These are phyloP conservation scores for Salix brachista DNA, from an alignment of 345 rosid species.

Conservation along the genomic window DNA sequence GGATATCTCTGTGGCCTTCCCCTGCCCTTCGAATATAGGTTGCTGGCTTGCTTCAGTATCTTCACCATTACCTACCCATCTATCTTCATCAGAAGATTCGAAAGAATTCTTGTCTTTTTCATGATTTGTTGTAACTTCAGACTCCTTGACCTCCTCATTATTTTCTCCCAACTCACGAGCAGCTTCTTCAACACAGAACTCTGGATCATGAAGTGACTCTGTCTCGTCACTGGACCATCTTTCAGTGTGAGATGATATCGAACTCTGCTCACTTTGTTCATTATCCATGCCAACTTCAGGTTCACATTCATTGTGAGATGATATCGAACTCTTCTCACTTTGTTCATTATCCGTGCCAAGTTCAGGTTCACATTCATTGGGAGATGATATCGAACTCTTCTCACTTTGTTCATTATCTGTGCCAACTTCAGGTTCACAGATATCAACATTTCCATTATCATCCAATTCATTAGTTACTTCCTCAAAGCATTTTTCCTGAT, in stretches of 20 bases:
- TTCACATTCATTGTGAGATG: constrained; percentile 27
- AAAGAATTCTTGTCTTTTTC: constrained; percentile 22
- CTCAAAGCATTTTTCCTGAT: constrained; percentile 35
- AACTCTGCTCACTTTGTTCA: constrained; percentile 23
- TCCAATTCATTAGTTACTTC: constrained; percentile 24
- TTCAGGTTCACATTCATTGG: constrained; percentile 16
- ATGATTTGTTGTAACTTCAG: constrained; percentile 26
- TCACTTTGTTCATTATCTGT: constrained; percentile 32
- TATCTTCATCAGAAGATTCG: constrained; percentile 33
- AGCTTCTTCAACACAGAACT: constrained; percentile 32
- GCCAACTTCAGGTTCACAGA: constrained; percentile 15
- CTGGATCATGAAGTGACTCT: constrained; percentile 12
- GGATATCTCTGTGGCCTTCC: constrained; percentile 18
- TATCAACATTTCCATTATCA: constrained; percentile 7
- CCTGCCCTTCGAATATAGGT: constrained; percentile 32
- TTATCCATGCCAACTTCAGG: constrained; percentile 12
- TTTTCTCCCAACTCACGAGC: constrained; percentile 7
- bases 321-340: constrained; percentile 18
- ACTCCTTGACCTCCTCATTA: constrained; percentile 5
- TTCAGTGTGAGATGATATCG: constrained; percentile 31
- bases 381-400: constrained; percentile 18
- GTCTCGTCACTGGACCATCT: constrained; percentile 18
- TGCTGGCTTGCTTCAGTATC: constrained; percentile 26
- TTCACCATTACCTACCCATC: constrained; percentile 20
- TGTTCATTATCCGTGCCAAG: constrained; percentile 23